Evolutionary conservation across 192 early-diverging fungal genomes (phyloP).

Genomic region (Geosiphon pyriformis): DNA sequence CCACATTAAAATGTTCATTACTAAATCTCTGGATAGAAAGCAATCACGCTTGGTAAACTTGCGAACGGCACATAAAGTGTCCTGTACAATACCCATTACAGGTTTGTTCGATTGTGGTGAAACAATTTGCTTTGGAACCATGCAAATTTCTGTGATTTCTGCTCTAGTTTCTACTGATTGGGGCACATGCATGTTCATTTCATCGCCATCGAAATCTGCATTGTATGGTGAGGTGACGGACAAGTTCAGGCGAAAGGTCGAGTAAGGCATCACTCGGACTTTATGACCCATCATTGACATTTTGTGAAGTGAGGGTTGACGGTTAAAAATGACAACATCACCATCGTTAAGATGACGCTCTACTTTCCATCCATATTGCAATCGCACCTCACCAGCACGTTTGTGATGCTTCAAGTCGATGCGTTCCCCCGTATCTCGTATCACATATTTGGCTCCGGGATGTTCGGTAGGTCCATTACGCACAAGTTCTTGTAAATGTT

Average conservation of each 20-base stretch:
- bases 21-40: constrained; percentile 78
- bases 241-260: constrained; percentile 95
- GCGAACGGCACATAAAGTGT: constrained; percentile 91
- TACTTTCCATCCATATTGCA: constrained; percentile 90
- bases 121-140: constrained; percentile 96
- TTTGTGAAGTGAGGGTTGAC: constrained; percentile 97
- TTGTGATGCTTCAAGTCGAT: constrained; percentile 88
- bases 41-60: constrained; percentile 94
- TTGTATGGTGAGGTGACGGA: constrained; percentile 98
- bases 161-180: constrained; percentile 95
- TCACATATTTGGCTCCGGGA: constrained; percentile 96
- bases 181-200: constrained; percentile 99
- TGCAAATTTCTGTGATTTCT: constrained; percentile 93
- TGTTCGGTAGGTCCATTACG: constrained; percentile 88
- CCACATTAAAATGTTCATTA: constrained; percentile 97
- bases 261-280: constrained; percentile 97
- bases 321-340: constrained; percentile 98
- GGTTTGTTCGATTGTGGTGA: constrained; percentile 97
- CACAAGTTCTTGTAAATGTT: constrained; percentile 79
- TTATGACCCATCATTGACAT: constrained; percentile 99
- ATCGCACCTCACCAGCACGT: constrained; percentile 70
- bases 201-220: constrained; percentile 99
- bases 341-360: constrained; percentile 93
- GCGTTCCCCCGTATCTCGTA: constrained; percentile 88
- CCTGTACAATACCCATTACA: constrained; percentile 99